Percentiles rank a stretch among this genome's conserved stretches.
phyloP scores from a whole-genome alignment of 345 rosid species.

The Stellera chamaejasme region DNA sequence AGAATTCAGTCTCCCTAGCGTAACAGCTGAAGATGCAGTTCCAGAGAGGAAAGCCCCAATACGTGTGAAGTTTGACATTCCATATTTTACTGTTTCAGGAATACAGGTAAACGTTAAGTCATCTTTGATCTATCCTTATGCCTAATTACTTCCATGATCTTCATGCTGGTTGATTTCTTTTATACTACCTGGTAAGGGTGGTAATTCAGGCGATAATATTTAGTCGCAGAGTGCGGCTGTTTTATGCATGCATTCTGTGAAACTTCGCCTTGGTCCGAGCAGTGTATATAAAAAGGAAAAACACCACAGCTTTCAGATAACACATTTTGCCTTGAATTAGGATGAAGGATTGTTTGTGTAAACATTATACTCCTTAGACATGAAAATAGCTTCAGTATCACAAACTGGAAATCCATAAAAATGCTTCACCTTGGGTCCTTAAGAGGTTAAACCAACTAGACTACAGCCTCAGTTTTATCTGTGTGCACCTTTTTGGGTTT shows the following conservation, averaged over 20 bases:
- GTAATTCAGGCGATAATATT: not conserved
- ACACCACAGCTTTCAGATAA: no score
- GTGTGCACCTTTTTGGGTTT: constrained; percentile 4
- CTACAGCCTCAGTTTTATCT: not conserved
- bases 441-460: no score
- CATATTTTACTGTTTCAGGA: constrained; percentile 80
- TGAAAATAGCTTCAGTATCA: not conserved
- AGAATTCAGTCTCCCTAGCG: constrained; percentile 72
- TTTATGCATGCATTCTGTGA: not conserved
- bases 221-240: not conserved
- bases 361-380: not conserved
- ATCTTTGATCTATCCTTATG: not conserved
- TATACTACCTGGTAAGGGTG: no score
- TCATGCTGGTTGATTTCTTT: no score
- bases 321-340: no score
- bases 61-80: constrained; percentile 76
- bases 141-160: not conserved
- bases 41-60: constrained; percentile 80
- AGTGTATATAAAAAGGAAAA: no score
- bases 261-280: not conserved
- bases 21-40: constrained; percentile 60
- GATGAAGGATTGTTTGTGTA: not conserved
- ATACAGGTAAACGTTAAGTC: constrained; percentile 55
- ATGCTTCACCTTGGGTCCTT: no score
- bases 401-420: no score